Evolutionary conservation across 2,329 filamentous ascomycete species (phyloP).

Genomic region (Didymella glomerata): DNA sequence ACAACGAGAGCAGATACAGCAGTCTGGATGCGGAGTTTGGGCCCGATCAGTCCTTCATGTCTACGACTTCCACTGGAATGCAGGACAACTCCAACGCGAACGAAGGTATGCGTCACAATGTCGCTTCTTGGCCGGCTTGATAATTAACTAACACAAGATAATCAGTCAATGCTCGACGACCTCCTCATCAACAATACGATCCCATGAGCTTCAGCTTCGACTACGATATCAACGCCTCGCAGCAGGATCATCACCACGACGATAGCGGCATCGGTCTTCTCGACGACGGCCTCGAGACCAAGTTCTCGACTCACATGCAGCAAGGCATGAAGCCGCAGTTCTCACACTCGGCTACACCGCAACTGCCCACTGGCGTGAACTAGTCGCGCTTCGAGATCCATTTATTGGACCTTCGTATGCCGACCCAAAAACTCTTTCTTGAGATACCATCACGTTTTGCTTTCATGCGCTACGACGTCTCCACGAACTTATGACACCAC

Average conservation of each 20-base stretch:
- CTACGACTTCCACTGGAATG: constrained; percentile 35
- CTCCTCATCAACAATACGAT: constrained; percentile 45
- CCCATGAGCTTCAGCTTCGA: constrained; percentile 47
- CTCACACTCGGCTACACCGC: constrained; percentile 32
- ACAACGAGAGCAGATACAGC: constrained; percentile 51
- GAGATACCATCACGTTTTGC: constrained; percentile 18
- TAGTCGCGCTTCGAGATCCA: constrained; percentile 11
- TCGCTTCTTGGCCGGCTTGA: constrained; percentile 23
- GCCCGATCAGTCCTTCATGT: constrained; percentile 46
- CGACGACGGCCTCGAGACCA: constrained; percentile 48
- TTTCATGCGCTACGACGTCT: constrained; percentile 36
- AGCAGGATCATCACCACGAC: constrained; percentile 45
- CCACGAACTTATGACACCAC: constrained; percentile 45
- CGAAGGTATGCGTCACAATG: constrained; percentile 43
- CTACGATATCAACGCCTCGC: constrained; percentile 42
- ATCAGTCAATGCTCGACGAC: constrained; percentile 47
- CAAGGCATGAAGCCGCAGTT: constrained; percentile 35
- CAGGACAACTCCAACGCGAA: constrained; percentile 34
- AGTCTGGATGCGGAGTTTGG: constrained; percentile 51
- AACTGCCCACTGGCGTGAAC: constrained; percentile 32
- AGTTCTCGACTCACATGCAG: constrained; percentile 40
- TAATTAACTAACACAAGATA: constrained; percentile 49
- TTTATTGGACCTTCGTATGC: background rate
- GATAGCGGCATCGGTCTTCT: constrained; percentile 49
- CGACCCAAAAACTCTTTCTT: constrained; percentile 6